Evolutionary conservation across 2,329 filamentous ascomycete species (phyloP).

Genomic region (Fusarium sp.): DNA sequence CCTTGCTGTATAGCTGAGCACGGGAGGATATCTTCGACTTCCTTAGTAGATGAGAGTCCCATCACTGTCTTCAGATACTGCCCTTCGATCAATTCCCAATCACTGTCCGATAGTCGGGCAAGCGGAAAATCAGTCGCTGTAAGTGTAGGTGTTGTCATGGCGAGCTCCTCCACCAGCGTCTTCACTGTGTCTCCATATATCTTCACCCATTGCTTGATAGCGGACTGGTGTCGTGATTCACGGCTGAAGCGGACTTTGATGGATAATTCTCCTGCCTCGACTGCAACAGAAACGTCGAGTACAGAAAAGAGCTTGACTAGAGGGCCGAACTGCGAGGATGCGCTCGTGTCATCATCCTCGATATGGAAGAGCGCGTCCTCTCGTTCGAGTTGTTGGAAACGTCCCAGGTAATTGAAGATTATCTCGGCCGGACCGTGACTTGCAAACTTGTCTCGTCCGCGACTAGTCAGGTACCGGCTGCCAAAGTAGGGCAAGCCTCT

Average conservation of each 20-base stretch:
- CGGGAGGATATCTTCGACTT: constrained; percentile 6
- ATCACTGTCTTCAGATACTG: constrained; percentile 9
- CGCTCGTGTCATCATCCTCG: constrained; percentile 6
- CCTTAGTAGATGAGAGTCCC: constrained; percentile 5
- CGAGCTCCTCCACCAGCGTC: not conserved
- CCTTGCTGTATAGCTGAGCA: constrained; percentile 11
- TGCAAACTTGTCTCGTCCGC: constrained; percentile 7
- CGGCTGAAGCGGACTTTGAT: constrained; percentile 10
- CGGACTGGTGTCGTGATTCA: constrained; percentile 4
- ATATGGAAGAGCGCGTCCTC: constrained; percentile 9
- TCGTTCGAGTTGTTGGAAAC: constrained; percentile 7
- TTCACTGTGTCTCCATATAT: not conserved
- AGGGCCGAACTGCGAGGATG: constrained; percentile 7
- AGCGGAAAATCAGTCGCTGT: constrained; percentile 8
- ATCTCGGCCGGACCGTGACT: constrained; percentile 6
- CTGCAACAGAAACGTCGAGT: constrained; percentile 4
- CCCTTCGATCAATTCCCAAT: constrained; percentile 7
- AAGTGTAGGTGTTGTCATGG: not conserved
- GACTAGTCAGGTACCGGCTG: constrained; percentile 1
- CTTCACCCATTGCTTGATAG: constrained; percentile 1
- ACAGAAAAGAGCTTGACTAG: constrained; percentile 11
- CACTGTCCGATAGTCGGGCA: constrained; percentile 6
- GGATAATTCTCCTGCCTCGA: not conserved
- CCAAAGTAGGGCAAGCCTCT: constrained; percentile 2
- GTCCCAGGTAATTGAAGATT: constrained; percentile 7